Evolutionary conservation across 2,329 filamentous ascomycete species (phyloP).

Genomic region (Cytospora paraplurivora): DNA sequence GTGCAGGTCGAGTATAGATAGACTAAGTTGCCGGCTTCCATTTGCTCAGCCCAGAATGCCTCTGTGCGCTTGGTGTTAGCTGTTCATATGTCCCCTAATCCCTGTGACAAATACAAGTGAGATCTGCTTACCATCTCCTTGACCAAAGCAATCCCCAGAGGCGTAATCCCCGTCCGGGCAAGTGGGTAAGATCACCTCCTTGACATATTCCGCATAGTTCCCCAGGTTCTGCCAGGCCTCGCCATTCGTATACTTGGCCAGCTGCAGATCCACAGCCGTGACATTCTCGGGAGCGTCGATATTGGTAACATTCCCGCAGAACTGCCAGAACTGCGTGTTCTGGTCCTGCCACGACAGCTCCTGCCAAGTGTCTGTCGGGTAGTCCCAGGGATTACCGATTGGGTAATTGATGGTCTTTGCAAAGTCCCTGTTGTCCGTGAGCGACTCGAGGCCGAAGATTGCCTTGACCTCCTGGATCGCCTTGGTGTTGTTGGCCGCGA

Average conservation of each 20-base stretch:
- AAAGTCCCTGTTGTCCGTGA: constrained; percentile 50
- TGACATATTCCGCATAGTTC: constrained; percentile 54
- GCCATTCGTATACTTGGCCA: constrained; percentile 52
- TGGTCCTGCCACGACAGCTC: constrained; percentile 53
- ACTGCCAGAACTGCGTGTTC: constrained; percentile 51
- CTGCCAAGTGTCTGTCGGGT: constrained; percentile 55
- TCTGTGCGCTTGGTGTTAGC: constrained; percentile 35
- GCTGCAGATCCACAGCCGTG: constrained; percentile 46
- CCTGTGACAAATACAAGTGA: no score
- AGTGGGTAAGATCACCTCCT: constrained; percentile 45
- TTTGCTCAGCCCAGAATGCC: constrained; percentile 45
- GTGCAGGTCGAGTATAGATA: constrained; percentile 54
- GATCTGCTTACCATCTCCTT: constrained; percentile 31
- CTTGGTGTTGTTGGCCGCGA: constrained; percentile 43
- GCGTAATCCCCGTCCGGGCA: constrained; percentile 46
- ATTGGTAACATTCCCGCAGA: constrained; percentile 55
- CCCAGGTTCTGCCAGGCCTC: constrained; percentile 53
- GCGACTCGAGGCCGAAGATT: constrained; percentile 48
- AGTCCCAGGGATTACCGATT: constrained; percentile 49
- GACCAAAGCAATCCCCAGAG: constrained; percentile 48
- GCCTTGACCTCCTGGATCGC: constrained; percentile 49
- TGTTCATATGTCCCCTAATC: constrained; percentile 18
- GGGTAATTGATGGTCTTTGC: constrained; percentile 52
- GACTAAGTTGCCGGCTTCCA: constrained; percentile 45
- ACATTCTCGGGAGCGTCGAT: constrained; percentile 46